These are phyloP conservation scores for Capsicum pubescens DNA, from an alignment of 257 asterid genomes.

Conservation along the genomic window DNA sequence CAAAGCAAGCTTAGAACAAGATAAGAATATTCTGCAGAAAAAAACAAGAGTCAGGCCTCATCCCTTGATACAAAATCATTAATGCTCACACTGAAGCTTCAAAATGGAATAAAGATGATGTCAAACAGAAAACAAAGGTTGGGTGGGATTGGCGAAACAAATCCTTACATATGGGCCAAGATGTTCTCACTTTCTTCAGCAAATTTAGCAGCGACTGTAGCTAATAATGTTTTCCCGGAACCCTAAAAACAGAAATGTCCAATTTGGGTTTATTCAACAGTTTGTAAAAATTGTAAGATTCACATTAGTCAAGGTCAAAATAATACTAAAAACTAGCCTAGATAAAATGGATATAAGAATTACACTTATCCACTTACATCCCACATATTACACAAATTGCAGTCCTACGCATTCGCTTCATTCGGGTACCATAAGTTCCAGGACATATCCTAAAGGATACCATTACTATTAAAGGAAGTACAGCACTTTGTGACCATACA, in stretches of 20 bases:
- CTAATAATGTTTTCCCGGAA: conserved; percentile 88
- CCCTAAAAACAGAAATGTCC: conserved; percentile 48
- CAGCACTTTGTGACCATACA: not conserved
- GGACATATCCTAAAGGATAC: conserved; percentile 7
- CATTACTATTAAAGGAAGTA: conserved; percentile 1
- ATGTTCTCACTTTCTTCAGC: conserved; percentile 70
- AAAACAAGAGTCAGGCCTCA: conserved; percentile 24
- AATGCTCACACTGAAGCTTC: conserved; percentile 3
- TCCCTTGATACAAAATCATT: not conserved
- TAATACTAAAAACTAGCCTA: conserved; percentile 18
- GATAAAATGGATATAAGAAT: not conserved
- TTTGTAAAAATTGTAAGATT: not conserved
- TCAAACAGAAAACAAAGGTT: conserved; percentile 27
- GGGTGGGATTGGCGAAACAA: conserved; percentile 2
- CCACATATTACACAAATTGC: conserved; percentile 15
- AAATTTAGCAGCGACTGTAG: conserved; percentile 74
- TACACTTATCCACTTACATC: conserved; percentile 12
- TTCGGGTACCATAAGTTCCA: not conserved
- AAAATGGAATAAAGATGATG: conserved; percentile 25
- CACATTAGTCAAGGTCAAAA: conserved; percentile 13
- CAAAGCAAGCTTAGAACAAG: conserved; percentile 80
- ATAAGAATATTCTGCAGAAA: conserved; percentile 63
- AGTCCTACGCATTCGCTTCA: not conserved
- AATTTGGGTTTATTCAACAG: conserved; percentile 22
- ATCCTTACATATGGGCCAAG: conserved; percentile 76